Base-by-base conservation (phyloP, 1,284 basidiomycete species). In the Anthracocystis setariae region DNA sequence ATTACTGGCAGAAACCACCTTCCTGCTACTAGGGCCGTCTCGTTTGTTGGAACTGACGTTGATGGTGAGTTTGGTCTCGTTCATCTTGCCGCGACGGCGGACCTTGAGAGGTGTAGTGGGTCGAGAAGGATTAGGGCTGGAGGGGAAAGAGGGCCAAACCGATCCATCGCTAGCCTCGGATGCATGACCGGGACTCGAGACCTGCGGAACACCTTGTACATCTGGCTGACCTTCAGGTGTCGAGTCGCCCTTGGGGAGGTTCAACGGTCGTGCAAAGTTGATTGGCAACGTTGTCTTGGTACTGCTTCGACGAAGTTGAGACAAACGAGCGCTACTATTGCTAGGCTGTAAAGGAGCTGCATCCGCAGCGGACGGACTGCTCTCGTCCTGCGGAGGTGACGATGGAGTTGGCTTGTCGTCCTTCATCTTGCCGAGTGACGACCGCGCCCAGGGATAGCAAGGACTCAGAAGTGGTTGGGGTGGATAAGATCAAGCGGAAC, bases 11-110 rank as follows among this genome's bases (percentile, higher is more conserved):
- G 54, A 53, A n/a, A 42, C 55, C 0, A 20, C 44, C 12, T 52
- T 49, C 9, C 46, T 47, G 10, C 42, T 39, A 24, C 46, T 48
- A 3, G 62, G 47, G 13, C 24, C 25, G 2, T 42, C 9, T 10
- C 20, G 40, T 2, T 46, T 43, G 15, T 45, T 23, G 8, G 61
- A 33, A 35, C 33, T 35, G 7, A 21, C 8, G 27, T 40, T 46
- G 55, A 65, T 58, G 37, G 62, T 65, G 43, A 65, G 56, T 44
- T 59, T 65, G 54, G 54, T 59, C 33, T 59, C 63, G 33, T 55
- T 59, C 13, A 53, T 44, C 47, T 55, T 33, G 9, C 63, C 63
- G 3, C 56, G 38, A 27, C 63, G 43, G 17, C 63, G 63, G n/a
- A 59, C 40, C 44, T 59, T 65, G 37, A 65, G 63, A 4, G 63